These are phyloP conservation scores for Globisporangium perplexum DNA, from an alignment of 352 stramenopile genomes.

Conservation along the genomic window DNA sequence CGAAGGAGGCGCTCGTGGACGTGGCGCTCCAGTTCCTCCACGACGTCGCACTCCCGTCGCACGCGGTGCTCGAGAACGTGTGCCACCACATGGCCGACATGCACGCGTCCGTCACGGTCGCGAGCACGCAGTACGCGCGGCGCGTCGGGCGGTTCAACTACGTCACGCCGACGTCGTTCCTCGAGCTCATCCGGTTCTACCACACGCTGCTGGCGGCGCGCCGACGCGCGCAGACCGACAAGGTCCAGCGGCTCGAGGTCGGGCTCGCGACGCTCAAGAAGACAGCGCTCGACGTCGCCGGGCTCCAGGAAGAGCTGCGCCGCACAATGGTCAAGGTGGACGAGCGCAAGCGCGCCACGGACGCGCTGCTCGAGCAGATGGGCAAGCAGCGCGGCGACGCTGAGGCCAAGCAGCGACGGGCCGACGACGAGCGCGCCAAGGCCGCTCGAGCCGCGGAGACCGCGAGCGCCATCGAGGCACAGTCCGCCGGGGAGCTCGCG, in stretches of 20 bases:
- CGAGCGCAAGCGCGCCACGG: constrained; percentile 84
- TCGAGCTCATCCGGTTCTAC: constrained; percentile 92
- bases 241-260: constrained; percentile 81
- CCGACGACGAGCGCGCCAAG: constrained; percentile 75
- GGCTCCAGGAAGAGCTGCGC: constrained; percentile 81
- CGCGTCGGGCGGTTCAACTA: constrained; percentile 86
- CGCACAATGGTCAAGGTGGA: constrained; percentile 89
- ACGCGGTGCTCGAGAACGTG: constrained; percentile 87
- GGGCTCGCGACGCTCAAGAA: constrained; percentile 82
- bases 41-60: constrained; percentile 54
- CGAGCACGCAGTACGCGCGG: constrained; percentile 72
- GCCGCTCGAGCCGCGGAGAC: constrained; percentile 60
- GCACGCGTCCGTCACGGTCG: constrained; percentile 79
- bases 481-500: constrained; percentile 65
- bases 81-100: constrained; percentile 92
- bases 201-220: constrained; percentile 67
- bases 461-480: constrained; percentile 57
- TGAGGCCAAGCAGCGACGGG: constrained; percentile 79
- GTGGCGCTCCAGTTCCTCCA: constrained; percentile 85
- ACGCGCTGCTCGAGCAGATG: constrained; percentile 86
- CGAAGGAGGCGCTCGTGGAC: constrained; percentile 81
- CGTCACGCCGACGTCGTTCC: constrained; percentile 90
- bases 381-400: constrained; percentile 86
- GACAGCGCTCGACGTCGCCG: constrained; percentile 70
- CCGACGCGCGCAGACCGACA: constrained; percentile 39